These are phyloP conservation scores for Fusarium napiforme DNA, from an alignment of 2,329 filamentous ascomycete genomes.

Conservation along the genomic window DNA sequence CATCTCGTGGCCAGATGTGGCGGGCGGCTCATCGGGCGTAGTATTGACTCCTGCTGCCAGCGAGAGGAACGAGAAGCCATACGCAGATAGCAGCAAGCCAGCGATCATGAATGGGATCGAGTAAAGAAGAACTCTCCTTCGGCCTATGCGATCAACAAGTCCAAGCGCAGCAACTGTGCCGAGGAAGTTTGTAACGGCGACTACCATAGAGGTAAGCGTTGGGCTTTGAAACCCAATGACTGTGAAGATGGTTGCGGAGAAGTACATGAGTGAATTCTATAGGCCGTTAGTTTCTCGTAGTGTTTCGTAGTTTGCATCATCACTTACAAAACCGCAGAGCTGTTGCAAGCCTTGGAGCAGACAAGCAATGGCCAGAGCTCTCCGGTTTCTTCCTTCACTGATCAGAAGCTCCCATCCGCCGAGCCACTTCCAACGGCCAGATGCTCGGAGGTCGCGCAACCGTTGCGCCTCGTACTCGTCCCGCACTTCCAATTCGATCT, in stretches of 20 bases:
- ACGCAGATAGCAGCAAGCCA: conserved; percentile 76
- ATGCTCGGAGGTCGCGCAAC: conserved; percentile 46
- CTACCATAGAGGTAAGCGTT: conserved; percentile 81
- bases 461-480: conserved; percentile 69
- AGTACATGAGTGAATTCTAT: conserved; percentile 92
- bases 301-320: background rate
- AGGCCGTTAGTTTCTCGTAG: background rate
- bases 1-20: conserved; percentile 34
- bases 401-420: conserved; percentile 66
- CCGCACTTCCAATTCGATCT: conserved; percentile 79
- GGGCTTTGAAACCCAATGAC: conserved; percentile 82
- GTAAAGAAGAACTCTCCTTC: conserved; percentile 81
- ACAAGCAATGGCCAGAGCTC: conserved; percentile 86
- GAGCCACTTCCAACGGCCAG: conserved; percentile 51
- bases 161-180: conserved; percentile 81
- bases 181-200: conserved; percentile 84
- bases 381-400: conserved; percentile 70
- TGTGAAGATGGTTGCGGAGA: conserved; percentile 83
- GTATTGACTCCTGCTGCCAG: conserved; percentile 48
- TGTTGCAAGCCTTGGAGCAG: conserved; percentile 89
- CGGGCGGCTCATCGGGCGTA: conserved; percentile 28
- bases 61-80: conserved; percentile 76
- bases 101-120: conserved; percentile 86
- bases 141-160: conserved; percentile 82
- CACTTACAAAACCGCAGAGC: conserved; percentile 80